phyloP scores from a whole-genome alignment of 2,329 filamentous ascomycete species.

The Cytospora paraplurivora region DNA sequence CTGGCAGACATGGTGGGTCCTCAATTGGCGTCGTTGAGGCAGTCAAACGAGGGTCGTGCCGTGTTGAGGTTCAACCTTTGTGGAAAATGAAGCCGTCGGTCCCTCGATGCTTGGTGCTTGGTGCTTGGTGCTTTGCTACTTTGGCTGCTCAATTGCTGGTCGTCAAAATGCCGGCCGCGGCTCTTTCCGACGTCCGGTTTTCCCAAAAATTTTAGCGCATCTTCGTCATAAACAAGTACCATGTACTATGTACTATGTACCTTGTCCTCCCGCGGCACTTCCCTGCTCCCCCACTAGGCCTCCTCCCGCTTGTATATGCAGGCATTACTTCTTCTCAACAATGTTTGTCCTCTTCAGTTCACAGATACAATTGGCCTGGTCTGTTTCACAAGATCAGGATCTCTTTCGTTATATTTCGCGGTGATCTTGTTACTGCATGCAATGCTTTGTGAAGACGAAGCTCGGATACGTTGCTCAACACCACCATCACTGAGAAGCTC shows the following conservation, averaged over 20 bases:
- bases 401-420: neutral
- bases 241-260: too few species aligned
- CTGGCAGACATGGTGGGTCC: slow-evolving; percentile 58
- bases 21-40: slow-evolving; percentile 46
- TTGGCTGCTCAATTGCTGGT: neutral
- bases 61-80: slow-evolving; percentile 21
- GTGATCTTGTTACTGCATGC: neutral
- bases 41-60: slow-evolving; percentile 14
- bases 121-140: slow-evolving; percentile 5
- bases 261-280: too few species aligned
- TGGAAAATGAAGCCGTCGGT: neutral
- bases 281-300: neutral
- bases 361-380: neutral
- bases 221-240: slow-evolving; percentile 9
- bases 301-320: neutral
- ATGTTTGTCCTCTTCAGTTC: neutral
- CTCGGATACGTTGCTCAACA: neutral
- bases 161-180: slow-evolving; percentile 22
- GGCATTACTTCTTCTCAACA: neutral
- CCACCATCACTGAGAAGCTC: neutral
- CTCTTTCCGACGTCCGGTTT: slow-evolving; percentile 29
- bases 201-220: slow-evolving; percentile 26
- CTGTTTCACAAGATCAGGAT: neutral
- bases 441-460: slow-evolving; percentile 9
- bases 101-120: neutral